Percentiles rank a stretch among this genome's conserved stretches.
Conservation (phyloP, 1,139 yeast species). For the Kluyveromyces sp. region DNA sequence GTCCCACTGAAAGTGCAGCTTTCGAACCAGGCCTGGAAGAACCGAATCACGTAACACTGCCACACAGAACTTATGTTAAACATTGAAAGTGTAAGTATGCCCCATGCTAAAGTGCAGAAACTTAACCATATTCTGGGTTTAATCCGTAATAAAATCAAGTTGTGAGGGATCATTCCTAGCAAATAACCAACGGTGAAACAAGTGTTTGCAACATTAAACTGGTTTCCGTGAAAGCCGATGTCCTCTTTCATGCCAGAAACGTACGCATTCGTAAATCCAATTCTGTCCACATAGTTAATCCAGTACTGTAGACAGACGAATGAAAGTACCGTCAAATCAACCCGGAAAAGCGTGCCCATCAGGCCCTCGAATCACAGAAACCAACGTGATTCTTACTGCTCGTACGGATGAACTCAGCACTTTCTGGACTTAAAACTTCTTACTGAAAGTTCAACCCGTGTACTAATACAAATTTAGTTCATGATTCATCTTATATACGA, state of each 20-base stretch:
- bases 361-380: neutral
- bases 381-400: too few species aligned
- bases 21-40: slow-evolving; percentile 51
- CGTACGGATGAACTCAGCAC: too few species aligned
- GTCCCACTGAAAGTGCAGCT: slow-evolving; percentile 49
- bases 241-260: slow-evolving; percentile 57
- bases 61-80: slow-evolving; percentile 39
- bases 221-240: slow-evolving; percentile 44
- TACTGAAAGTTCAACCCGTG: too few species aligned
- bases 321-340: slow-evolving; percentile 51
- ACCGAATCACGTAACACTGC: slow-evolving; percentile 46
- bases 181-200: slow-evolving; percentile 56
- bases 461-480: neutral
- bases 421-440: too few species aligned
- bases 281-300: slow-evolving; percentile 44
- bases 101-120: slow-evolving; percentile 51
- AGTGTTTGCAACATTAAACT: slow-evolving; percentile 45
- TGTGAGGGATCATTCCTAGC: slow-evolving; percentile 52
- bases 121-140: slow-evolving; percentile 51
- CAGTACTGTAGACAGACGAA: slow-evolving; percentile 52
- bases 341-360: slow-evolving; percentile 39
- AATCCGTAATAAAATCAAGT: slow-evolving; percentile 42
- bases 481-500: neutral
- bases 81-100: slow-evolving; percentile 45
- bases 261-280: slow-evolving; percentile 46